Evolutionary conservation across 2,329 filamentous ascomycete species (phyloP), one percentile per base, ranked within the genome.

Genomic region (Aspergillus aculeatinus): DNA sequence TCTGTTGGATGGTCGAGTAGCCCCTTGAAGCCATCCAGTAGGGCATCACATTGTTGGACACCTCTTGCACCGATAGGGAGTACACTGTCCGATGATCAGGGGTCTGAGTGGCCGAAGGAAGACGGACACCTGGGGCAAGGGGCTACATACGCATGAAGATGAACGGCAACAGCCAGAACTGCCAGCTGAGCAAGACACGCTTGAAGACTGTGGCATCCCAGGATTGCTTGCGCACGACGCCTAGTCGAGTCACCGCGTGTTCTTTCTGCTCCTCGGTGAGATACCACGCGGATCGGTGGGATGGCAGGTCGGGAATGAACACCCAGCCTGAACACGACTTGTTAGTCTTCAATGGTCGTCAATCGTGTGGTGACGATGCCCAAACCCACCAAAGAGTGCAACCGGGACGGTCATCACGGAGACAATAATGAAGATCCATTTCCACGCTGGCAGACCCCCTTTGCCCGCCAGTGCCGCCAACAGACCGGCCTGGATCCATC

Each of bases 1-100:
- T 80, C 58, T 81, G 76, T 62, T 81, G 75, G 9, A 79, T 69
- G 2, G 75, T 69, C 3, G 69, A 76, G 60, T 80, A 80, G 3
- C 79, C 78, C 3, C 76, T 72, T 0, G 77, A 79, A 2, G 74
- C 74, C 74, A 81, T 77, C 79, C 78, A 80, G 19, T 80, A 67
- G 25, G 73, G 74, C 69, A 80, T 79, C 5, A 81, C 77, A 44
- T 81, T 80, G 69, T 80, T 81, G 14, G 67, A 63, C 0, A 80
- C 70, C 52, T 74, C 74, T 62, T 80, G 78, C 0, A 80, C 75
- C 21, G 75, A 77, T 2, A 81, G 74, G 0, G 78, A 80, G 63
- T 80, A 80, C 1, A 80, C 70, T 64, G 64, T 67, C 16, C 6
- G 14, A 6, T 44, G 1, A 44, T 44, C 6, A 44, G 39, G 11